Conservation (phyloP, 257 asterid genomes). For the Nemophila menziesii region DNA sequence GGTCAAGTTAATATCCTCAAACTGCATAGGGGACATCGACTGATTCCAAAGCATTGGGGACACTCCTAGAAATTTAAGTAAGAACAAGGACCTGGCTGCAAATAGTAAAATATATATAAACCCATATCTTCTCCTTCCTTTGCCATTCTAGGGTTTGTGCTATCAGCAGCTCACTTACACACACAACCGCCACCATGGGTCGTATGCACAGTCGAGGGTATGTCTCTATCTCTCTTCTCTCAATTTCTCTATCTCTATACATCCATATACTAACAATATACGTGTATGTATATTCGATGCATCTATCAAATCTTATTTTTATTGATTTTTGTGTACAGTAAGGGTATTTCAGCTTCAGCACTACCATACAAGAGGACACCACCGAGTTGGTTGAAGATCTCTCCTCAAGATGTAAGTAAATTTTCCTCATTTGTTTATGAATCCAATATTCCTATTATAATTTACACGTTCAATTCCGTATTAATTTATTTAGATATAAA, state of each 20-base stretch:
- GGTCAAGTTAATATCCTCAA: no score
- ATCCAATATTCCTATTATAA: no score
- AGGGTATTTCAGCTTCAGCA: conserved; percentile 84
- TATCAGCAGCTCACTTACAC: conserved; percentile 1
- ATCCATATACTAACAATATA: not conserved
- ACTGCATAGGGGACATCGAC: no score
- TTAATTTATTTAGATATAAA: no score
- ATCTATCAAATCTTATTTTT: not conserved
- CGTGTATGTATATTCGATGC: not conserved
- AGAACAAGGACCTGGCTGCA: not conserved
- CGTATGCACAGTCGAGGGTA: conserved; percentile 96
- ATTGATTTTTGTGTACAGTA: conserved; percentile 26
- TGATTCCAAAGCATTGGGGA: no score
- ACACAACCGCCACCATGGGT: conserved; percentile 29
- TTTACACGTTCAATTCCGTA: no score
- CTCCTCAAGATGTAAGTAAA: conserved; percentile 25
- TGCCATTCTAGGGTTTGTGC: conserved; percentile 2
- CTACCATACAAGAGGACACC: conserved; percentile 84
- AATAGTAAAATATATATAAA: not conserved
- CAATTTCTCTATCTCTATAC: not conserved
- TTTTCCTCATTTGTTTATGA: not conserved
- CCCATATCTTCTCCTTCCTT: not conserved
- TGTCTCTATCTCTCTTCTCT: not conserved
- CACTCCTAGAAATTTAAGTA: no score
- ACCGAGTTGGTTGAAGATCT: conserved; percentile 72